These are phyloP conservation scores for Funneliformis mosseae DNA, from an alignment of 192 early-diverging fungal species.

Conservation along the genomic window DNA sequence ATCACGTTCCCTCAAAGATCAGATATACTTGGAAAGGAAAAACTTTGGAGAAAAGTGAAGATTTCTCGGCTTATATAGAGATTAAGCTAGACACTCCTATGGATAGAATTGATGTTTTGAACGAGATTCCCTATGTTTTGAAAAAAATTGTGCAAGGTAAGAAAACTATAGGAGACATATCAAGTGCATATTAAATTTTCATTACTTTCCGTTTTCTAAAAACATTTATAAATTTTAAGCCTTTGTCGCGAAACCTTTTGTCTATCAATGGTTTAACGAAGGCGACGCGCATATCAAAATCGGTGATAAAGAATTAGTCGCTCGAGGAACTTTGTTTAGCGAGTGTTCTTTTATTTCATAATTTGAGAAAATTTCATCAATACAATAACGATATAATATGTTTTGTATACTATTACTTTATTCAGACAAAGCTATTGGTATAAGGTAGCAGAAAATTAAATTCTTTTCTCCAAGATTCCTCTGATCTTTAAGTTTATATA, in stretches of 20 bases:
- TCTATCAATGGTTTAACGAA: slow-evolving; percentile 91
- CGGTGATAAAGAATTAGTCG: slow-evolving; percentile 66
- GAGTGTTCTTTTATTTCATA: slow-evolving; percentile 77
- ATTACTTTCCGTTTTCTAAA: neutral
- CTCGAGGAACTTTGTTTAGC: slow-evolving; percentile 72
- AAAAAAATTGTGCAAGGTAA: slow-evolving; percentile 78
- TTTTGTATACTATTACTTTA: neutral
- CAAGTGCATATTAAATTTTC: neutral
- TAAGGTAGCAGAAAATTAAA: no score
- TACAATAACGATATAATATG: neutral
- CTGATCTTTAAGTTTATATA: no score
- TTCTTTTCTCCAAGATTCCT: no score
- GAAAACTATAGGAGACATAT: neutral
- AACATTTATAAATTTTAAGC: slow-evolving; percentile 40
- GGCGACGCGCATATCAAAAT: slow-evolving; percentile 71
- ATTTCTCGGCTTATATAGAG: slow-evolving; percentile 64
- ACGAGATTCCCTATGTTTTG: slow-evolving; percentile 90
- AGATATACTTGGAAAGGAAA: slow-evolving; percentile 80
- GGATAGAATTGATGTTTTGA: slow-evolving; percentile 87
- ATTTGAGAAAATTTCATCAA: neutral
- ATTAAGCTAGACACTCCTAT: slow-evolving; percentile 63
- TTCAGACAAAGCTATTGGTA: no score
- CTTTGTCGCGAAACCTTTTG: slow-evolving; percentile 89
- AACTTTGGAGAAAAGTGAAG: slow-evolving; percentile 67
- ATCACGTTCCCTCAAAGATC: slow-evolving; percentile 74